Conservation (phyloP, 371 early-diverging fungal genomes). For the Mortierella sp. region DNA sequence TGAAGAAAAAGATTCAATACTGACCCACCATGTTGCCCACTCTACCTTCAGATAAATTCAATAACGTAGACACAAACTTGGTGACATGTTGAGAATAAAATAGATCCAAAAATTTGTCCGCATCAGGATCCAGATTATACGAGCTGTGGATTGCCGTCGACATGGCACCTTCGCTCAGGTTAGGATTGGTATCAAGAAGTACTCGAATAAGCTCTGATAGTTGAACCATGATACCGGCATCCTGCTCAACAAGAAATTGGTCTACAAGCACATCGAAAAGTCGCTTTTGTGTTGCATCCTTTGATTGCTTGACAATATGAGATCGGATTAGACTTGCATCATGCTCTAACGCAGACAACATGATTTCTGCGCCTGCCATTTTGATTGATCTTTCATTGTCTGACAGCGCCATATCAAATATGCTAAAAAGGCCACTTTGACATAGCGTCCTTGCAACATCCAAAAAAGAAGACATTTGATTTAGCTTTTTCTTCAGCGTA, state of each 20-base stretch:
- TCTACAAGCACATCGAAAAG: conserved; percentile 73
- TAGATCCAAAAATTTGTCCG: conserved; percentile 76
- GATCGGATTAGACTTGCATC: conserved; percentile 81
- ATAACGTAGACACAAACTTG: conserved; percentile 71
- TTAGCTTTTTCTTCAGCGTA: background rate
- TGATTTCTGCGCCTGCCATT: conserved; percentile 73
- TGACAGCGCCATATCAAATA: conserved; percentile 74
- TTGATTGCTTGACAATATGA: conserved; percentile 72
- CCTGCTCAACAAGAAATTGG: conserved; percentile 67
- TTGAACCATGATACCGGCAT: conserved; percentile 78
- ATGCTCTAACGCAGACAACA: conserved; percentile 81
- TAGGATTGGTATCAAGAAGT: conserved; percentile 73
- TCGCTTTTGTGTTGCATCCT: conserved; percentile 59
- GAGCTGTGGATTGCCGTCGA: conserved; percentile 18
- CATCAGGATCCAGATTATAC: conserved; percentile 66
- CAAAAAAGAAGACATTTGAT: background rate
- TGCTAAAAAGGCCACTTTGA: conserved; percentile 79
- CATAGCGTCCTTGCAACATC: conserved; percentile 66
- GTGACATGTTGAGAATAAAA: conserved; percentile 77
- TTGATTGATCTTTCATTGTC: conserved; percentile 66
- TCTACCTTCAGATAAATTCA: conserved; percentile 56
- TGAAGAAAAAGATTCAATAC: background rate
- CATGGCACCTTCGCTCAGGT: conserved; percentile 44
- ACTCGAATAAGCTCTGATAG: conserved; percentile 79
- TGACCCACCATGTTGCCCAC: background rate